Evolutionary conservation across 495 filamentous ascomycete genomes (phyloP), one percentile per base, ranked within the genome.

Genomic region (Staphylotrichum tortipilum): DNA sequence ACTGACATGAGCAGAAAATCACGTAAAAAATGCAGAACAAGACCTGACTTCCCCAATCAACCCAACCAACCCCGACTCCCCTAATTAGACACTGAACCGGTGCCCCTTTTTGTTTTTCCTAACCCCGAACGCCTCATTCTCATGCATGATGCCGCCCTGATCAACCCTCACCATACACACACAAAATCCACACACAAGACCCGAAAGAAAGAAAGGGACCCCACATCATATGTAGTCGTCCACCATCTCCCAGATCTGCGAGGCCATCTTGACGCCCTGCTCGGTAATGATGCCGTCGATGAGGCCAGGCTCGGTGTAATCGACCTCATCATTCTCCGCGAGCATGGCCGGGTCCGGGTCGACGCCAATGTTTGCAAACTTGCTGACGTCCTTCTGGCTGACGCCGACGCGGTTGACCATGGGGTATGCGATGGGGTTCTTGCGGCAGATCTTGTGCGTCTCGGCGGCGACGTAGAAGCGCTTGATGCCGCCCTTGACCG

Each of bases 401-500:
- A 91, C 79, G 21, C 55, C 59, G 14, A 63, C 44, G 12, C 59
- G 45, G 18, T 49, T 38, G 21, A 61, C 55, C 35, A 59, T 58
- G 1, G 62, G 62, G 18, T 63, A 44, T 12, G 47, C 39, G 7
- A 58, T 53, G 1, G 60, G 50, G 3, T 55, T 58, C 44, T 64
- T 64, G 19, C 58, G 62, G 47, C 60, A 63, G 45, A 70, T 29
- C 67, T 94, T 98, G 71, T 98, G 91, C 56, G 87, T 94, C 66
- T 98, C 92, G 4, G 87, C 87, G 7, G 88, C 89, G 21, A 94
- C 89, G 61, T 89, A 94, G 63, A 97, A 87, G 0, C 85, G 84
- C 60, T 88, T 89, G 6, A 52, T 53, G 12, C 55, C 49, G 29
- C 60, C 62, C 5, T 79, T 77, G 49, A 82, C 79, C 3, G 79